A percentile compares a stretch with the other conserved stretches of the same genome.
Evolutionary conservation across 495 filamentous ascomycete species (phyloP).

Genomic region (Neurospora tetraspora): DNA sequence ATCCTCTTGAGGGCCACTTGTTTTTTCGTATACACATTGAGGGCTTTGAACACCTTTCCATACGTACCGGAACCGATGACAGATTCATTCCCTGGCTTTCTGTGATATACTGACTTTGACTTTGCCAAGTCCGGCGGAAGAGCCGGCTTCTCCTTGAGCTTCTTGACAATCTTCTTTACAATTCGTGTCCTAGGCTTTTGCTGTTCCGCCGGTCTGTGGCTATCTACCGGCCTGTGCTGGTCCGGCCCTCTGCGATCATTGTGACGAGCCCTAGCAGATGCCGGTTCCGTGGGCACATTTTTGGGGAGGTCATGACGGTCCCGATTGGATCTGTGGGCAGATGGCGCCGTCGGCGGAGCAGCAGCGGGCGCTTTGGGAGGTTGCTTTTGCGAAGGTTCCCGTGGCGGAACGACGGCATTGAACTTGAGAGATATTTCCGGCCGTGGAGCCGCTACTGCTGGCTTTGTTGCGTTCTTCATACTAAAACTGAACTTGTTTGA

Average conservation of each 20-base stretch:
- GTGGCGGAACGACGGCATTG: conserved; percentile 41
- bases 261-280: conserved; percentile 41
- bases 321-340: conserved; percentile 15
- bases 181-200: conserved; percentile 40
- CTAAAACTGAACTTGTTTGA: conserved; percentile 76
- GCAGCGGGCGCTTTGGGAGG: conserved; percentile 15
- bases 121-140: conserved; percentile 58
- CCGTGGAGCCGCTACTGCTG: conserved; percentile 50
- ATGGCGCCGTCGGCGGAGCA: conserved; percentile 23
- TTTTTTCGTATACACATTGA: conserved; percentile 86
- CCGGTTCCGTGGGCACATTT: conserved; percentile 39
- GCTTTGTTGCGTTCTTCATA: conserved; percentile 59
- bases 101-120: conserved; percentile 80
- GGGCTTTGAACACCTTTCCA: conserved; percentile 97
- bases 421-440: conserved; percentile 65
- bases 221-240: conserved; percentile 18
- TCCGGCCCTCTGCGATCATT: conserved; percentile 35
- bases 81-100: conserved; percentile 89
- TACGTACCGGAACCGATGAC: conserved; percentile 90
- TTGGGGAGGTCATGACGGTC: conserved; percentile 35
- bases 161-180: conserved; percentile 60
- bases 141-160: conserved; percentile 59
- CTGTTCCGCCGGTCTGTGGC: conserved; percentile 19
- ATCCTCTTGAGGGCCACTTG: conserved; percentile 89
- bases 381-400: conserved; percentile 21